Evolutionary conservation across 179 eudicot genomes (phyloP).

Genomic region (Nepenthes alata): DNA sequence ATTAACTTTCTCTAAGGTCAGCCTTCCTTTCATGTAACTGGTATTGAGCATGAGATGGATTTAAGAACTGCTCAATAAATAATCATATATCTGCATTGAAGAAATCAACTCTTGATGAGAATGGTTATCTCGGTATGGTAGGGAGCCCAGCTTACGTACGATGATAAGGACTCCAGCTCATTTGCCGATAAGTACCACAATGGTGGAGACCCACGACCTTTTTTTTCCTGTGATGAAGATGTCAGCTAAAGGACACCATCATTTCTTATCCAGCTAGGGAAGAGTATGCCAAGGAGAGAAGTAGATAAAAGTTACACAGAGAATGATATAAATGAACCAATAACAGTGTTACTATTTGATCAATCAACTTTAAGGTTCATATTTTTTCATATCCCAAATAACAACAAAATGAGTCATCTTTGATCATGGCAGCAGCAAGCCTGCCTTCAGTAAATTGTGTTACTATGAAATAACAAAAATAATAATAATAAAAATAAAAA

Average conservation of each 20-base stretch:
- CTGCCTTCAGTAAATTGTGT: too few species aligned
- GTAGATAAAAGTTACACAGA: neutral
- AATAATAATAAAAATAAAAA: too few species aligned
- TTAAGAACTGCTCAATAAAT: neutral
- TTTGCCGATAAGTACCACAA: conserved; percentile 64
- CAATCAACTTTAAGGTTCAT: too few species aligned
- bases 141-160: conserved; percentile 32
- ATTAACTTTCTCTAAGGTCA: conserved; percentile 78
- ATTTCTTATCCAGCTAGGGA: neutral
- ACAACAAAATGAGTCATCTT: too few species aligned
- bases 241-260: neutral
- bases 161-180: conserved; percentile 64
- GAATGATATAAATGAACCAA: neutral
- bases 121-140: conserved; percentile 1
- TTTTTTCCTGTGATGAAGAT: conserved; percentile 45
- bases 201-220: conserved; percentile 66
- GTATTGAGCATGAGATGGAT: conserved; percentile 8
- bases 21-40: conserved; percentile 89
- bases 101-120: neutral
- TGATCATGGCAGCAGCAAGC: too few species aligned
- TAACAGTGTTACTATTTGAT: neutral
- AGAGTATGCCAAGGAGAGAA: neutral
- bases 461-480: too few species aligned
- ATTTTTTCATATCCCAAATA: too few species aligned
- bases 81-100: neutral